Evolutionary conservation across 352 stramenopile genomes (phyloP), one percentile per base, ranked within the genome.

Genomic region (Pythium chondricola): DNA sequence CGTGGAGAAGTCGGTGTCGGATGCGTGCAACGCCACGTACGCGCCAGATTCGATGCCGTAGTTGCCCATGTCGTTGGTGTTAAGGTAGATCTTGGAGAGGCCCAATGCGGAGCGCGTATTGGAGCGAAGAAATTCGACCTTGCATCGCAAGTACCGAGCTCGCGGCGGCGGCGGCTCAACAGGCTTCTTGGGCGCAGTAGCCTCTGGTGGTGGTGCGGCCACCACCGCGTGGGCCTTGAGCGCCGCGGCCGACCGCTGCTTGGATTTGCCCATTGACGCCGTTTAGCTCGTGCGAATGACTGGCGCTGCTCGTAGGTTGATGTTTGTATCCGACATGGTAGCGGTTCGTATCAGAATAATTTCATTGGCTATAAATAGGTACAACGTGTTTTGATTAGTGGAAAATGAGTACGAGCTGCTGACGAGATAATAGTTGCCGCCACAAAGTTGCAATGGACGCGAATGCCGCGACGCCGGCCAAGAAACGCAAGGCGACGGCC

Each of bases 1-100:
- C 24, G 52, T 48, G 2, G 16, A 31, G 18, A 45, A 46, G 4
- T 43, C 29, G 11, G 40, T 22, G 20, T 58, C 46, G 13, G 14
- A 31, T 14, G 29, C n/a, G 13, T 59, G 43, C 14, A 87, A 51
- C 26, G 58, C 54, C 45, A 88, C 65, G 33, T 56, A 42, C 7
- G 46, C 41, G 20, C 78, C 78, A 0, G 75, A 67, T 30, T 69
- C 61, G 21, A 90, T 55, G 0, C 47, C 43, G 26, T 52, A 68
- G 0, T 52, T 27, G 2, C 48, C 25, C 69, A 90, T 83, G 52
- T 86, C 75, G 31, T 57, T 56, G 0, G 74, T 63, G 43, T 75
- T 83, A 18, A 90, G 45, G 45, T 88, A 87, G 18, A 90, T 63
- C 42, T 87, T 90, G 8, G 67, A 83, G 46, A 83, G 65, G 2